Evolutionary conservation across 2,329 filamentous ascomycete genomes (phyloP).

Genomic region (Biscogniauxia marginata): DNA sequence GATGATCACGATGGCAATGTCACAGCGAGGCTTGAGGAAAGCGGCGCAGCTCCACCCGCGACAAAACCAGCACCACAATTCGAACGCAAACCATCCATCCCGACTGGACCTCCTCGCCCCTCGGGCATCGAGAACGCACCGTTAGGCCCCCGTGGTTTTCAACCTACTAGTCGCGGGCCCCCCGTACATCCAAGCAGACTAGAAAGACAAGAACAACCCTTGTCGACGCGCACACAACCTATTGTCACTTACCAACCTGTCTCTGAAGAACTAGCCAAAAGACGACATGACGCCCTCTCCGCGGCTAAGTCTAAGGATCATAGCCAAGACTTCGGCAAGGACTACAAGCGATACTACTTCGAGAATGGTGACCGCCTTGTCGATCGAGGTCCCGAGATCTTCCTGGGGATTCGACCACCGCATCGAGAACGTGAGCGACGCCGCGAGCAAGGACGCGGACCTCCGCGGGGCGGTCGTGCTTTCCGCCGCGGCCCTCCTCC

Average conservation of each 20-base stretch:
- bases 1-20: constrained; percentile 53
- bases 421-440: constrained; percentile 48
- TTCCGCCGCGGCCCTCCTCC: constrained; percentile 28
- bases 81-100: constrained; percentile 26
- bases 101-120: constrained; percentile 30
- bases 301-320: constrained; percentile 45
- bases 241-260: constrained; percentile 56
- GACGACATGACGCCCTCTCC: constrained; percentile 59
- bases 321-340: constrained; percentile 43
- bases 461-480: constrained; percentile 23
- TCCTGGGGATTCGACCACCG: constrained; percentile 61
- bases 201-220: constrained; percentile 19
- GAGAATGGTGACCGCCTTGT: constrained; percentile 66
- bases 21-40: constrained; percentile 56
- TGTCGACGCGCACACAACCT: constrained; percentile 43
- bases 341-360: constrained; percentile 71
- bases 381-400: constrained; percentile 70
- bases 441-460: constrained; percentile 37
- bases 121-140: constrained; percentile 35
- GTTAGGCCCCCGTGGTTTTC: constrained; percentile 40
- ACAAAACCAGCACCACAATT: constrained; percentile 17
- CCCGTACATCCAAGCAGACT: constrained; percentile 18
- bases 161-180: constrained; percentile 27
- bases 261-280: constrained; percentile 59
- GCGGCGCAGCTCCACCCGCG: constrained; percentile 27